Conservation (phyloP, 2,329 filamentous ascomycete species). For the Apiospora aurea region DNA sequence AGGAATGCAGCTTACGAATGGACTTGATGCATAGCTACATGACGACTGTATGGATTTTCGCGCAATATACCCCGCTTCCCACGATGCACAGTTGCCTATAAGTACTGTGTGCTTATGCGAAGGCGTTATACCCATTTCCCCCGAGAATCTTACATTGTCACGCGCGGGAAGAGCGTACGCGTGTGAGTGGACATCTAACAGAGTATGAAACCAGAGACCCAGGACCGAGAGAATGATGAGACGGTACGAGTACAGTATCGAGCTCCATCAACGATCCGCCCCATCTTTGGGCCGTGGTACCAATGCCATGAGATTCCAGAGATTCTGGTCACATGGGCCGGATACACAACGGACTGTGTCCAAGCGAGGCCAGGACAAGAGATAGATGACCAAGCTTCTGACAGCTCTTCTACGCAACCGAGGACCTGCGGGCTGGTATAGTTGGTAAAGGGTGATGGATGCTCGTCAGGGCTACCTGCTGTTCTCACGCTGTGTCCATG, state of each 20-base stretch:
- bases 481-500: neutral
- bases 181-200: neutral
- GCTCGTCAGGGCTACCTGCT: no score
- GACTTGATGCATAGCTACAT: slow-evolving; percentile 8
- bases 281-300: neutral
- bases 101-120: neutral
- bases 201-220: neutral
- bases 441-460: no score
- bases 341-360: no score
- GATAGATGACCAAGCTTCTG: no score
- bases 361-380: no score
- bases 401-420: no score
- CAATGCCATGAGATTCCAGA: neutral
- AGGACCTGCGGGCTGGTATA: no score
- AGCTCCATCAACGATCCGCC: no score
- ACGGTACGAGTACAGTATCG: neutral
- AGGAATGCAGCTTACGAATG: neutral
- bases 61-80: slow-evolving; percentile 11
- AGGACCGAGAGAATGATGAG: neutral
- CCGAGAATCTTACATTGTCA: neutral
- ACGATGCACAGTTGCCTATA: neutral
- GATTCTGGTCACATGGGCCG: neutral
- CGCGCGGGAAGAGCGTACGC: neutral
- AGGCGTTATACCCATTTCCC: neutral
- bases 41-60: slow-evolving; percentile 18